A percentile compares a stretch with the other conserved stretches of the same genome.
Conservation (phyloP, 805 yeast genomes). For the Candida berthetii region DNA sequence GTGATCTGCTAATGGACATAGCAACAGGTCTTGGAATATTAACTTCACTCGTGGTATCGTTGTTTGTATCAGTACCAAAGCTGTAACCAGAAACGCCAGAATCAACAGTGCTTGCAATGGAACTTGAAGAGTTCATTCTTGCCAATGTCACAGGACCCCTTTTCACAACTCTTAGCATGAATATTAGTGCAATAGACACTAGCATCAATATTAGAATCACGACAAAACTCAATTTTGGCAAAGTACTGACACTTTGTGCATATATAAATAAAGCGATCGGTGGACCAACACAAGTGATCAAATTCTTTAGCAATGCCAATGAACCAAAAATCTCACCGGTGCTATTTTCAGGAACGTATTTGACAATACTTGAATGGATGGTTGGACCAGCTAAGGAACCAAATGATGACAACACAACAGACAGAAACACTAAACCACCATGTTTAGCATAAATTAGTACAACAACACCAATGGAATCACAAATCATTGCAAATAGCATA, state of each 20-base stretch:
- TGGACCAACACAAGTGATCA: conserved; percentile 43
- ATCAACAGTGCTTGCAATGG: no score
- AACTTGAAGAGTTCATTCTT: no score
- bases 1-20: no score
- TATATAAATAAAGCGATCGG: conserved; percentile 12
- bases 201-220: no score
- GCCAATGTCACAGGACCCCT: no score
- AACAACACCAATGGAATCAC: conserved; percentile 33
- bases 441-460: conserved; percentile 26
- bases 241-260: conserved; percentile 25
- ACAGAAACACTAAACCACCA: conserved; percentile 23
- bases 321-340: conserved; percentile 75
- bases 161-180: no score
- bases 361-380: conserved; percentile 50
- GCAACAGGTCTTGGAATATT: no score
- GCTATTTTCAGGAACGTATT: conserved; percentile 51
- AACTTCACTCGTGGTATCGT: no score
- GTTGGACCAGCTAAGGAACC: conserved; percentile 52
- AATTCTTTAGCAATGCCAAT: conserved; percentile 50
- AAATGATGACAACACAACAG: conserved; percentile 34
- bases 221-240: conserved; percentile 30
- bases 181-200: no score
- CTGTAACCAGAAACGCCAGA: no score
- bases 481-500: conserved; percentile 22
- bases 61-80: no score